Conservation (phyloP, 2,329 filamentous ascomycete genomes). For the Allantophomopsis lycopodina region DNA sequence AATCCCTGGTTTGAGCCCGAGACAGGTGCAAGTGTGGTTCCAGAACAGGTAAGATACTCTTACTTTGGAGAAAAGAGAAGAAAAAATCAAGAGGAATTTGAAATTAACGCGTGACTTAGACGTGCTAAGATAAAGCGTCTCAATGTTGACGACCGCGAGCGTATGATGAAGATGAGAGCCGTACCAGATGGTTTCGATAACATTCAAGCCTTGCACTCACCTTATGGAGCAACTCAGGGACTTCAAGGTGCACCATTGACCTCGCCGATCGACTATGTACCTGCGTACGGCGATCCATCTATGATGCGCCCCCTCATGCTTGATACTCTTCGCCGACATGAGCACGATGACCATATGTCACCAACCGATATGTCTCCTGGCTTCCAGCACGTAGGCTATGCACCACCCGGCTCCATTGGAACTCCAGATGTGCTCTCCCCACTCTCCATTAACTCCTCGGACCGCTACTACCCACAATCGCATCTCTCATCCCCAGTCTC, state of each 20-base stretch:
- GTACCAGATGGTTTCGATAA: constrained; percentile 61
- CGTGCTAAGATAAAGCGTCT: constrained; percentile 61
- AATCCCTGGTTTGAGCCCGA: constrained; percentile 80
- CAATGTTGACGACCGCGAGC: constrained; percentile 55
- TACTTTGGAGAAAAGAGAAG: not conserved
- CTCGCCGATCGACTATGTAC: constrained; percentile 19
- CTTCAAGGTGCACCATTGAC: constrained; percentile 17
- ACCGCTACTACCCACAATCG: constrained; percentile 35
- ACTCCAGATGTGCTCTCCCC: constrained; percentile 42
- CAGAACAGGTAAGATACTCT: constrained; percentile 71
- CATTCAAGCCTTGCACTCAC: constrained; percentile 53
- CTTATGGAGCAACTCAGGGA: constrained; percentile 39
- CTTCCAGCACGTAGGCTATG: constrained; percentile 54
- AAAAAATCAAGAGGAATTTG: constrained; percentile 7
- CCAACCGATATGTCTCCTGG: constrained; percentile 53
- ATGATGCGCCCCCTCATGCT: constrained; percentile 48
- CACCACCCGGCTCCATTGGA: constrained; percentile 33
- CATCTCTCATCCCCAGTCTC: constrained; percentile 33
- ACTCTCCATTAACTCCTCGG: constrained; percentile 36
- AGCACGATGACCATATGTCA: constrained; percentile 53
- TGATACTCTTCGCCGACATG: constrained; percentile 48
- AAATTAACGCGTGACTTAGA: constrained; percentile 22
- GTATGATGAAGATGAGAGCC: constrained; percentile 60
- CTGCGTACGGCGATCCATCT: constrained; percentile 43
- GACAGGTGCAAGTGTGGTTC: constrained; percentile 97